Percentiles rank a stretch among this genome's conserved stretches.
phyloP scores from a whole-genome alignment of 768 basidiomycete genomes.

The Tylopilus plumbeoviolaceoides region DNA sequence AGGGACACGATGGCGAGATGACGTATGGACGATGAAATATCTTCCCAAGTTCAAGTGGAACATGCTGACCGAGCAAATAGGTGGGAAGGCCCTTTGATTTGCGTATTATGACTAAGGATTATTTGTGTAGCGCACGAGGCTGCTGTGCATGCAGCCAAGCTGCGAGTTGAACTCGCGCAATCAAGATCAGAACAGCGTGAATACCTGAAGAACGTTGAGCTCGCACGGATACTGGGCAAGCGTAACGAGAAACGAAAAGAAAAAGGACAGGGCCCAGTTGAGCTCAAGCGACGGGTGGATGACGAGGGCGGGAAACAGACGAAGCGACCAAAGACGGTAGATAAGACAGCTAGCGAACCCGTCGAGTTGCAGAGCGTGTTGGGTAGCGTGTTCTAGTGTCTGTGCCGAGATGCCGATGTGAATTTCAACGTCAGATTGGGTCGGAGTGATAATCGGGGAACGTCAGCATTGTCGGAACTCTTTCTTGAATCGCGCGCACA shows the following conservation, averaged over 20 bases:
- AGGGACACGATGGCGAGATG: conserved; percentile 87
- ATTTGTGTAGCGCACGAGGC: conserved; percentile 77
- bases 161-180: conserved; percentile 89
- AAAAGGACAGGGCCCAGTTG: conserved; percentile 47
- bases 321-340: conserved; percentile 12
- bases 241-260: conserved; percentile 64
- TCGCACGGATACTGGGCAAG: conserved; percentile 81
- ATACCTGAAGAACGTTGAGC: conserved; percentile 91
- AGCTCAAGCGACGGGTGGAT: conserved; percentile 17
- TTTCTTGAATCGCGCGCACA: conserved; percentile 62
- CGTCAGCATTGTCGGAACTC: conserved; percentile 8
- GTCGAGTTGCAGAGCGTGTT: conserved; percentile 41
- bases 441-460: conserved; percentile 22
- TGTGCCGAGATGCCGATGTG: conserved; percentile 12
- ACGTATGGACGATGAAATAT: conserved; percentile 99
- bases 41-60: conserved; percentile 97
- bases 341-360: not conserved
- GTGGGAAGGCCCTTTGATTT: conserved; percentile 46
- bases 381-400: conserved; percentile 47
- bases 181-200: conserved; percentile 87
- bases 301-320: conserved; percentile 9
- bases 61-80: conserved; percentile 98
- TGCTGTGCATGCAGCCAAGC: conserved; percentile 78
- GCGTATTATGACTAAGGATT: conserved; percentile 7
- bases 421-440: conserved; percentile 15